Evolutionary conservation across 2,329 filamentous ascomycete species (phyloP), one percentile per base, ranked within the genome.

Genomic region (Phaeosphaeria sp.): DNA sequence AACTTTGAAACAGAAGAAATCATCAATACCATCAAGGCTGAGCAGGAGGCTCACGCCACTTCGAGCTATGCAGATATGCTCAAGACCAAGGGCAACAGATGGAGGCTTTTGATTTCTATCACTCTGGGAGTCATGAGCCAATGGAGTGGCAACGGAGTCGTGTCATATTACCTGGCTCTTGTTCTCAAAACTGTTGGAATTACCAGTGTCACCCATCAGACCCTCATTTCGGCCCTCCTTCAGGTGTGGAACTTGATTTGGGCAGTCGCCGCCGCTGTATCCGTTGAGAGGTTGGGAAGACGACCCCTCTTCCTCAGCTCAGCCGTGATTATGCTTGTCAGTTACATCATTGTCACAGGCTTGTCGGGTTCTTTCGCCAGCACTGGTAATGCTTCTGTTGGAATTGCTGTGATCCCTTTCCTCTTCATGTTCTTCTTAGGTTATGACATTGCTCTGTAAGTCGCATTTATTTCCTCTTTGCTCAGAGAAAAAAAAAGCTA

Each of bases 1-100:
- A 84, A 88, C 66, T 87, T 87, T 71, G 86, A 91, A 72, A 89
- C 83, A 72, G 82, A 82, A 51, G 87, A 91, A 77, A 91, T 91
- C 75, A 84, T 83, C 67, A 83, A 88, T 68, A 88, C 87, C 13
- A 84, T 90, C 55, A 39, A 40, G 24, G 20, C 43, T 9, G 49
- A 51, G 33, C 30, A 27, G 22, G 22, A 40, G 39, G 15, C 27
- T 25, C 33, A 42, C 24, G 33, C 30, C 39, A 51, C 9, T 39
- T 43, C 49, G 4, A 44, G 39, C 5, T 51, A 51, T 39, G 1
- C 44, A 8, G 50, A 52, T 18, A 45, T 52, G 40, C 17, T 46
- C 24, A 52, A 45, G 61, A 90, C 88, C 24, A 82, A 80, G 66
- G 87, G 57, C 75, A 90, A 91, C 79, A 81, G 86, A 51, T 87